Evolutionary conservation across 495 filamentous ascomycete genomes (phyloP).

Genomic region (Jackrogersella multiformis): DNA sequence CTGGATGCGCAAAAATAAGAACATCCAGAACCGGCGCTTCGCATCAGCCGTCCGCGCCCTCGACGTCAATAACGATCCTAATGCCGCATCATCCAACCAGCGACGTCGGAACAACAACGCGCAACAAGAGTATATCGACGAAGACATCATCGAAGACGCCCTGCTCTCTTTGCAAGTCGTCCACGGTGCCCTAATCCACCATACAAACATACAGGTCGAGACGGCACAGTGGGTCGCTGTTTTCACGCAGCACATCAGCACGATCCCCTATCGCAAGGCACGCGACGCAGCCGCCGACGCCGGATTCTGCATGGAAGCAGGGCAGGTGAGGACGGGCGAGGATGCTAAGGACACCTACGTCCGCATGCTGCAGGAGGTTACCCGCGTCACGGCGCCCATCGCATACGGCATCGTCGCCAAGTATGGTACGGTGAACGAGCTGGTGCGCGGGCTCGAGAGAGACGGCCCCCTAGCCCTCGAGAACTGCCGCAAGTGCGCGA

Average conservation of each 20-base stretch:
- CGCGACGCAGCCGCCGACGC: slow-evolving; percentile 57
- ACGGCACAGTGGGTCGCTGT: slow-evolving; percentile 80
- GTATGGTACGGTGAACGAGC: slow-evolving; percentile 65
- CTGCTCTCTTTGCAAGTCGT: slow-evolving; percentile 76
- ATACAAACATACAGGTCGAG: slow-evolving; percentile 68
- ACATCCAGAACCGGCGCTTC: slow-evolving; percentile 72
- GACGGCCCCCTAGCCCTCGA: slow-evolving; percentile 69
- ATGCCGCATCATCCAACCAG: slow-evolving; percentile 13
- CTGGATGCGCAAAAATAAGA: slow-evolving; percentile 77
- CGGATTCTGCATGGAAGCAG: slow-evolving; percentile 83
- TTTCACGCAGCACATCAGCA: slow-evolving; percentile 84
- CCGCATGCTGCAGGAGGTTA: slow-evolving; percentile 82
- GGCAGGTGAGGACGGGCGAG: slow-evolving; percentile 80
- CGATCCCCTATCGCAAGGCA: slow-evolving; percentile 71
- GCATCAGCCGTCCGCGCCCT: slow-evolving; percentile 70
- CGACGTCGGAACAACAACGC: slow-evolving; percentile 55
- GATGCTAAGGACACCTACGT: slow-evolving; percentile 73
- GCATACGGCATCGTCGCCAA: slow-evolving; percentile 73
- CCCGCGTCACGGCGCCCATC: slow-evolving; percentile 75
- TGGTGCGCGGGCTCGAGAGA: slow-evolving; percentile 67
- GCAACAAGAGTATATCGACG: slow-evolving; percentile 66
- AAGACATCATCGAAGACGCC: slow-evolving; percentile 77
- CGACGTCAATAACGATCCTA: slow-evolving; percentile 34
- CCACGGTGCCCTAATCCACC: slow-evolving; percentile 75
- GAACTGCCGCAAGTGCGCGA: slow-evolving; percentile 71